Evolutionary conservation across 2,329 filamentous ascomycete species (phyloP), one percentile per base, ranked within the genome.

Genomic region (Rugonectria rugulosa): DNA sequence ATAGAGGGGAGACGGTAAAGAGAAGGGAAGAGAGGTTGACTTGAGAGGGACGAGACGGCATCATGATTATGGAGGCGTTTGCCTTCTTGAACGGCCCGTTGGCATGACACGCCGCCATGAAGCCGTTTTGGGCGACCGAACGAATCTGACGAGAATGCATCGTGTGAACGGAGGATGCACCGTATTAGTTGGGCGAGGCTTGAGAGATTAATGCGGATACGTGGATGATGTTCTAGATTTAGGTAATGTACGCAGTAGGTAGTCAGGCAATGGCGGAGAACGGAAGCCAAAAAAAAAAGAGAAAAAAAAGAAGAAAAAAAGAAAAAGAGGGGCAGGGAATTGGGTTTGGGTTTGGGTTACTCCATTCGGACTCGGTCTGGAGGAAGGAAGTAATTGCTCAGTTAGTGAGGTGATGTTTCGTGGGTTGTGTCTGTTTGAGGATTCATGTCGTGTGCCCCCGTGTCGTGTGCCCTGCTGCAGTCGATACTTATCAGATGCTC

Each of bases 81-180:
- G 17, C 2, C 32, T 23, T 15, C 6, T 20, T 36, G 6, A 4
- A 21, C 6, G 19, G 8, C 17, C 26, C 12, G 9, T 40, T 3
- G 36, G 19, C 19, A 11, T 14, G 24, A 15, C 46, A 40, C n/a
- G n/a, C n/a, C n/a, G 31, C 34, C 17, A n/a, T 14, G 40, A 12
- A 34, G 23, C 46, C 27, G 23, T 40, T 45, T 49, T 29, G 12
- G 53, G 42, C 37, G 32, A 56, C 53, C 53, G 46, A n/a, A 56
- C 34, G 46, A 9, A 32, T 45, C 38, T 19, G 46, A 44, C 36
- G 36, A 24, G 31, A 27, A 27, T 20, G 11, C 17, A 27, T 27
- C 11, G 38, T 27, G 24, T 17, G 11, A 14, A n/a, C n/a, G n/a
- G n/a, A n/a, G n/a, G n/a, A n/a, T n/a, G n/a, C n/a, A n/a, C 9